Evolutionary conservation across 139 green algal species (phyloP), one percentile per base, ranked within the genome.

Genomic region (Closterium sp.): DNA sequence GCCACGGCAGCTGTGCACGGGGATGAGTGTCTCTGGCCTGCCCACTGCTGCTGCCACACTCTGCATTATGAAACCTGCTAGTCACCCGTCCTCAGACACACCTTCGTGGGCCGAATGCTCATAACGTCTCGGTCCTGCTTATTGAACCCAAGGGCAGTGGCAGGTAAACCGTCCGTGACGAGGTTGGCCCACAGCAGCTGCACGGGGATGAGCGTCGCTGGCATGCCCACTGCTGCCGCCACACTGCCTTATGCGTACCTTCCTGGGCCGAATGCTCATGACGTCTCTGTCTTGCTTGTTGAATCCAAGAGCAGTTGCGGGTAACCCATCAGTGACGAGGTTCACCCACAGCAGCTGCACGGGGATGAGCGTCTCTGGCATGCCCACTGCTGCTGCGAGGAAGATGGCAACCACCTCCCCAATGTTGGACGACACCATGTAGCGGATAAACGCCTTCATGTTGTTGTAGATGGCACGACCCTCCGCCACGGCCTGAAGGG

Each of bases 361-460:
- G 2, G 94, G 94, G 34, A 91, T 92, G 34, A 96, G 92, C 2
- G 91, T 95, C 88, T 95, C 94, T 19, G 95, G 95, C 92, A 96
- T 95, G 35, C 92, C 94, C 19, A 96, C 86, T 12, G 94, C 95
- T 32, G 95, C 92, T 2, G 94, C 93, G 28, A 96, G 89, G 90
- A 96, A 96, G 81, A 96, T 96, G 90, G 93, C 95, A 21, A 96
- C 94, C 31, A 96, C 95, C 84, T 96, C 95, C 2, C 95, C 94
- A 34, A 96, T 96, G 90, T 96, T 96, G 31, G 93, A 95, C 31
- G 92, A 95, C 16, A 96, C 93, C 95, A 96, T 96, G 91, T 96
- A 96, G 64, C 95, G 91, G 43, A 96, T 96, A 87, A 96, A 96
- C 84, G 92, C 86, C 86, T 96, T 96, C 12, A 89, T 96, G 94